Percentiles rank a stretch among this genome's conserved stretches.
phyloP scores from a whole-genome alignment of 2,329 filamentous ascomycete species.

The Ceratocystis ficicola region DNA sequence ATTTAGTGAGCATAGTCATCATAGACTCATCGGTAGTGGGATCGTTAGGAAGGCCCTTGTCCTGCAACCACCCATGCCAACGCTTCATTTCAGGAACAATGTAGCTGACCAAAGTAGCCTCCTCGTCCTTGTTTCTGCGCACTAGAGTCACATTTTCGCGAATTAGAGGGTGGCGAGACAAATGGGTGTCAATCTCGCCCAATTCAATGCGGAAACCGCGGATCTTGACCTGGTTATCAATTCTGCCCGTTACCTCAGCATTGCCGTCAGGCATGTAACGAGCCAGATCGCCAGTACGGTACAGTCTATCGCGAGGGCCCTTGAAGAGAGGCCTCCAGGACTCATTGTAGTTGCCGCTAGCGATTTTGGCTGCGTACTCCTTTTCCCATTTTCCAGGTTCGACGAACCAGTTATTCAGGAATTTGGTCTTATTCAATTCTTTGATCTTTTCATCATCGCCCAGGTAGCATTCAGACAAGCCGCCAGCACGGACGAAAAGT shows the following conservation, averaged over 20 bases:
- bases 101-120: constrained; percentile 78
- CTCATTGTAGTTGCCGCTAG: constrained; percentile 33
- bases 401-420: constrained; percentile 76
- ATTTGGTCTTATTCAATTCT: constrained; percentile 58
- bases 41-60: constrained; percentile 21
- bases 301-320: constrained; percentile 74
- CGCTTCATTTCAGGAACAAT: constrained; percentile 69
- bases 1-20: constrained; percentile 33
- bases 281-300: constrained; percentile 78
- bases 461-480: constrained; percentile 71
- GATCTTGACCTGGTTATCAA: constrained; percentile 88
- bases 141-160: constrained; percentile 79
- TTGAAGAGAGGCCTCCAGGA: constrained; percentile 69
- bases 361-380: constrained; percentile 28
- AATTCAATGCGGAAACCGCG: constrained; percentile 92
- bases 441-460: constrained; percentile 45
- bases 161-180: constrained; percentile 61
- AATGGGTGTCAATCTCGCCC: constrained; percentile 77
- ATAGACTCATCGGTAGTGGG: constrained; percentile 23
- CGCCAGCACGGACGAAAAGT: constrained; percentile 69
- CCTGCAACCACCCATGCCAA: constrained; percentile 55
- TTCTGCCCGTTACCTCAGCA: constrained; percentile 66
- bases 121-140: constrained; percentile 70
- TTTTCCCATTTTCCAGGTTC: constrained; percentile 49
- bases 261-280: constrained; percentile 57